phyloP scores from a whole-genome alignment of 2,329 filamentous ascomycete genomes.

The Davidsoniella neocaledoniae region DNA sequence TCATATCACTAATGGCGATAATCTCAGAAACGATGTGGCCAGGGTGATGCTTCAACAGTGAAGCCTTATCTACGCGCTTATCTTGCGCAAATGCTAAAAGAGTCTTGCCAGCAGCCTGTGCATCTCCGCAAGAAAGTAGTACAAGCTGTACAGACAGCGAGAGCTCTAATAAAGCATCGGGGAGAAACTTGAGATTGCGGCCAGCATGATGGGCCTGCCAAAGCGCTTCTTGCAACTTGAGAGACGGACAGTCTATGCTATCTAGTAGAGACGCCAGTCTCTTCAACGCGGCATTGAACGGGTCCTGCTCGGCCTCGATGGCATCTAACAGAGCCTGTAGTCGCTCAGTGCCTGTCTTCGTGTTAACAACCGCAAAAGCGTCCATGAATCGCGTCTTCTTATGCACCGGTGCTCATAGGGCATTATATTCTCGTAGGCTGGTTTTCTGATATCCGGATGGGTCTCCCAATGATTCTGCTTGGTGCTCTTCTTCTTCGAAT shows the following conservation, averaged over 20 bases:
- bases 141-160: slow-evolving; percentile 5
- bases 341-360: background rate
- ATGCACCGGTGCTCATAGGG: background rate
- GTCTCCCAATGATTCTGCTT: too few relatives aligned
- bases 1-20: slow-evolving; percentile 6
- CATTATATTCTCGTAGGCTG: background rate
- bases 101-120: background rate
- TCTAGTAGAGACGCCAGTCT: background rate
- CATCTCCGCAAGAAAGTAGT: slow-evolving; percentile 3
- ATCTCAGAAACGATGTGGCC: slow-evolving; percentile 1
- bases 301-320: slow-evolving; percentile 4
- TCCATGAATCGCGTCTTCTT: too few relatives aligned
- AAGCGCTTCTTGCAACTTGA: background rate
- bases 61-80: background rate
- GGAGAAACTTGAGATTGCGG: background rate
- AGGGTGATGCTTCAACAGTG: background rate
- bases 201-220: background rate
- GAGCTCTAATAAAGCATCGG: slow-evolving; percentile 1
- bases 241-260: background rate
- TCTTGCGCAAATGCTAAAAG: slow-evolving; percentile 4
- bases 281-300: slow-evolving; percentile 1
- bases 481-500: too few relatives aligned
- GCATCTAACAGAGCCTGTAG: background rate
- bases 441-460: background rate
- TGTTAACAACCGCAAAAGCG: background rate